Percentiles rank a stretch among this genome's conserved stretches.
These are phyloP conservation scores for Fusarium nurragi DNA, from an alignment of 2,329 filamentous ascomycete genomes.

Conservation along the genomic window DNA sequence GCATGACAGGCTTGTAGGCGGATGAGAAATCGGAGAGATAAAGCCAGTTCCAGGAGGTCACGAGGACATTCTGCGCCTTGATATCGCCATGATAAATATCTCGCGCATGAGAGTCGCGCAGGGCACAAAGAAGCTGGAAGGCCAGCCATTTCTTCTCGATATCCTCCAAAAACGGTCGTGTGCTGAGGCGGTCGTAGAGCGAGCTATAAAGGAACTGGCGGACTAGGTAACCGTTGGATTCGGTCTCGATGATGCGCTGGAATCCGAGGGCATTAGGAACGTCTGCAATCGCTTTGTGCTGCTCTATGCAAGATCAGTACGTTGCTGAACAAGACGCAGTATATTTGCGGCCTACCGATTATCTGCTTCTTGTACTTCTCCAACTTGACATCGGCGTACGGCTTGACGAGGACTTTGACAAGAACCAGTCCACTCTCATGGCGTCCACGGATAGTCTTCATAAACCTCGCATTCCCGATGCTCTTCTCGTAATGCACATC, in stretches of 20 bases:
- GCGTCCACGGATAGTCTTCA: conserved; percentile 93
- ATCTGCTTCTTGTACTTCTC: conserved; percentile 81
- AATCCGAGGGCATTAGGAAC: conserved; percentile 93
- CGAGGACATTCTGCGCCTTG: conserved; percentile 95
- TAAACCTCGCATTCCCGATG: conserved; percentile 89
- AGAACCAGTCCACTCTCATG: conserved; percentile 92
- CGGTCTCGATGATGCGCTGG: conserved; percentile 90
- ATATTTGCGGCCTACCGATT: conserved; percentile 63
- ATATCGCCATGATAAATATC: conserved; percentile 97
- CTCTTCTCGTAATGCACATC: conserved; percentile 93
- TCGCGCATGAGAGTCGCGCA: conserved; percentile 89
- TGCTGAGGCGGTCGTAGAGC: conserved; percentile 95
- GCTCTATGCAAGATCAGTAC: conserved; percentile 62
- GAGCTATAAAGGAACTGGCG: conserved; percentile 97
- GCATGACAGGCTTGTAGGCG: conserved; percentile 90
- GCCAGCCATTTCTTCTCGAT: conserved; percentile 99
- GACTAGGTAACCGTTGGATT: conserved; percentile 90
- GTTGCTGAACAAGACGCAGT: background rate
- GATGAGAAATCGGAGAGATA: conserved; percentile 98
- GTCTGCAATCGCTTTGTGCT: conserved; percentile 80
- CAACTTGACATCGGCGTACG: conserved; percentile 82
- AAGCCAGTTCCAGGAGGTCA: conserved; percentile 99
- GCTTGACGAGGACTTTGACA: conserved; percentile 95
- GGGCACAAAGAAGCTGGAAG: conserved; percentile 90
- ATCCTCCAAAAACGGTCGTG: conserved; percentile 93